These are phyloP conservation scores for Jaltomata sinuosa DNA, from an alignment of 257 asterid genomes.

Conservation along the genomic window DNA sequence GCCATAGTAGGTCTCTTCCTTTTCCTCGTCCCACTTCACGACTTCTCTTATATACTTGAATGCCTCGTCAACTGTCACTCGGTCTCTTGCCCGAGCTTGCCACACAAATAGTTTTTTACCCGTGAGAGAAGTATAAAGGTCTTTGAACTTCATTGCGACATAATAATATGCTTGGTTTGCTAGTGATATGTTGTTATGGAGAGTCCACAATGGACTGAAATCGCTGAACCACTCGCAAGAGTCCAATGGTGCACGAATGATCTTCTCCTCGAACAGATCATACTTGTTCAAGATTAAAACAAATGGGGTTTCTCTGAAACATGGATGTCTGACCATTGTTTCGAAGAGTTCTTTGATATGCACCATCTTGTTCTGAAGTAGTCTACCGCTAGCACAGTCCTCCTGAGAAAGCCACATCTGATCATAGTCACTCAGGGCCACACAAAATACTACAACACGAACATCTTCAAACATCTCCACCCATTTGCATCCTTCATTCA, in stretches of 20 bases:
- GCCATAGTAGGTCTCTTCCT: conserved; percentile 4
- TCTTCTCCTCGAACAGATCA: conserved; percentile 14
- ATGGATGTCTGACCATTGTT: conserved; percentile 13
- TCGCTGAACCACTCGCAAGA: conserved; percentile 8
- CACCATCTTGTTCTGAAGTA: conserved; percentile 16
- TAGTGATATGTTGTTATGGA: conserved; percentile 1
- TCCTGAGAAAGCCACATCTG: not conserved
- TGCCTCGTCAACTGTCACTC: conserved; percentile 10
- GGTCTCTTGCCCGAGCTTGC: conserved; percentile 10
- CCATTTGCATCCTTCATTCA: conserved; percentile 13
- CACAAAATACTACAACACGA: conserved; percentile 12
- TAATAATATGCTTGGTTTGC: conserved; percentile 14
- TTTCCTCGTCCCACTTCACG: conserved; percentile 12
- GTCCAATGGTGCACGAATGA: not conserved
- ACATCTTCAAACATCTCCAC: conserved; percentile 26
- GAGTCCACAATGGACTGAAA: not conserved
- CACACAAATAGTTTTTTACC: conserved; percentile 10
- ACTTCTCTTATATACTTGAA: conserved; percentile 13
- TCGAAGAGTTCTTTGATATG: conserved; percentile 12
- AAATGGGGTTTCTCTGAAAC: conserved; percentile 8
- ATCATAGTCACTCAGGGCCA: conserved; percentile 1
- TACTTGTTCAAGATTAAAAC: conserved; percentile 22
- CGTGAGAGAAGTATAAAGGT: conserved; percentile 5
- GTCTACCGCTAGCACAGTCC: not conserved
- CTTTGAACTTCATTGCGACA: conserved; percentile 12